These are phyloP conservation scores for Dichomitus squalens DNA, from an alignment of 1,284 basidiomycete genomes.

Conservation along the genomic window DNA sequence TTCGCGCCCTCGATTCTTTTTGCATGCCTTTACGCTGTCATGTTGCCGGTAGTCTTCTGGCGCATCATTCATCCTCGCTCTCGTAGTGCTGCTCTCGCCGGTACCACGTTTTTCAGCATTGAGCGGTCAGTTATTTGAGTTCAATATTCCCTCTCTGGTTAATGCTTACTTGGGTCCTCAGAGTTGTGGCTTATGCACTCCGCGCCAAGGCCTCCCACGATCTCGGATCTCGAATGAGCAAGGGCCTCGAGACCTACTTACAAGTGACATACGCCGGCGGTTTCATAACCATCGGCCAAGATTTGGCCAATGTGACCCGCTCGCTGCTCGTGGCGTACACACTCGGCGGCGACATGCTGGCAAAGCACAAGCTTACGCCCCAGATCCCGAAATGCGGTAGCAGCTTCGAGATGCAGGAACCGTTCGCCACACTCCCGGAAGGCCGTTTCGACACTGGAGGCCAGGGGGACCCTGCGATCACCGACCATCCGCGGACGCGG, in stretches of 20 bases:
- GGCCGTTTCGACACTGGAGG: background rate
- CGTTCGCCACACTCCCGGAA: background rate
- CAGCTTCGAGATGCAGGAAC: background rate
- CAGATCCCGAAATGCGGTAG: background rate
- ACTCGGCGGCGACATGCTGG: conserved; percentile 6
- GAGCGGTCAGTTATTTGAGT: conserved; percentile 23
- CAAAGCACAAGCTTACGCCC: background rate
- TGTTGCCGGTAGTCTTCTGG: conserved; percentile 18
- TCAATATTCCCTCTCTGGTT: too few species aligned
- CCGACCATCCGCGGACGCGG: conserved; percentile 31
- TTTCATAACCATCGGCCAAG: conserved; percentile 33
- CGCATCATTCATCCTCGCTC: conserved; percentile 14
- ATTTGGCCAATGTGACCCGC: conserved; percentile 30
- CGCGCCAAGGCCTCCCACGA: conserved; percentile 33
- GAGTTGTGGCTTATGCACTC: conserved; percentile 31
- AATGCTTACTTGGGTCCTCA: background rate
- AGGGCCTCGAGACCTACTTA: conserved; percentile 33
- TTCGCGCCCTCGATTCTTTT: conserved; percentile 12
- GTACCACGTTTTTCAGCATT: conserved; percentile 13
- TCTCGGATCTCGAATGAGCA: conserved; percentile 21
- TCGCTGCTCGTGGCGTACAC: conserved; percentile 35
- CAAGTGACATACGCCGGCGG: conserved; percentile 34
- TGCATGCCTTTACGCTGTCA: conserved; percentile 16
- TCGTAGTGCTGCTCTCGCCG: conserved; percentile 18
- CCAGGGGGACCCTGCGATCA: conserved; percentile 5